These are phyloP conservation scores for Secale cereale DNA, from an alignment of 176 grass and related monocot genomes.

Conservation along the genomic window DNA sequence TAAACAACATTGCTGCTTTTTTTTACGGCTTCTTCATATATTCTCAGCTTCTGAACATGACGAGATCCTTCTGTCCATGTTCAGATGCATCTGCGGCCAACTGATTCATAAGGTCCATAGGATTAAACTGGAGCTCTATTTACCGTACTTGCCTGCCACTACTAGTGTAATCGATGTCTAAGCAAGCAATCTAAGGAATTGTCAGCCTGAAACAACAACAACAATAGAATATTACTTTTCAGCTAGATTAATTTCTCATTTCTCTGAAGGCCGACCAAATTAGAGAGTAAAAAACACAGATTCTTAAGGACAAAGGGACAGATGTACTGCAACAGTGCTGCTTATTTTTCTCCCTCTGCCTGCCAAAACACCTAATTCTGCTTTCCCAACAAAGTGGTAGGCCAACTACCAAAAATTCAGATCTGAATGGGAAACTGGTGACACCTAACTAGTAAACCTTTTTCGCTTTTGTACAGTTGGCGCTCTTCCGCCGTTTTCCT, in stretches of 20 bases:
- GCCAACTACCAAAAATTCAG: slow-evolving; percentile 29
- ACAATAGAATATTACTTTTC: too few relatives aligned
- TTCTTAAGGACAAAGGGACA: background rate
- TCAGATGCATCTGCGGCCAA: too few relatives aligned
- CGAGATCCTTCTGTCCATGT: too few relatives aligned
- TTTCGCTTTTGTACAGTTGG: too few relatives aligned
- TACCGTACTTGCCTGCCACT: background rate
- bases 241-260: background rate
- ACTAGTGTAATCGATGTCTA: background rate
- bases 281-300: background rate
- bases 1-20: too few relatives aligned
- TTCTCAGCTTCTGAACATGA: too few relatives aligned
- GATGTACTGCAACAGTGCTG: background rate
- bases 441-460: slow-evolving; percentile 27
- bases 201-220: background rate
- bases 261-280: background rate
- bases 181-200: background rate
- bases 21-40: too few relatives aligned
- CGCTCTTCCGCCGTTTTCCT: too few relatives aligned
- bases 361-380: background rate
- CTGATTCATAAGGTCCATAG: too few relatives aligned
- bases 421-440: slow-evolving; percentile 13
- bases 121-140: too few relatives aligned
- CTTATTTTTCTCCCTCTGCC: background rate
- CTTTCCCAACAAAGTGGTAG: slow-evolving; percentile 36